Evolutionary conservation across 345 rosid genomes (phyloP).

Genomic region (Jatropha curcas): DNA sequence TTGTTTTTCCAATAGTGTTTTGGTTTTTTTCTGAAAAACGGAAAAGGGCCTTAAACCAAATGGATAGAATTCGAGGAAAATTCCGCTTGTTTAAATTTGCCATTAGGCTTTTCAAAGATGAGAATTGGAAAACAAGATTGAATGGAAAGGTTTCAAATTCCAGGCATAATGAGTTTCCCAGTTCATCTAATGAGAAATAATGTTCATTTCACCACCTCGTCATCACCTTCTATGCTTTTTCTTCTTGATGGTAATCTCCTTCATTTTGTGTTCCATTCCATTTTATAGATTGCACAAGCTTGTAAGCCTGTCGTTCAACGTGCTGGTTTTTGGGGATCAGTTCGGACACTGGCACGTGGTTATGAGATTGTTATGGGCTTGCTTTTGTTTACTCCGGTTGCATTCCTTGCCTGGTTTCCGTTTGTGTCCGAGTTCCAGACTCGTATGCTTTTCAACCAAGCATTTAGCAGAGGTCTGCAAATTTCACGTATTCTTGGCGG

Average conservation of each 20-base stretch:
- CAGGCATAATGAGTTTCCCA: no score
- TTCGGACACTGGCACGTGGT: slow-evolving; percentile 89
- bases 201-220: not conserved
- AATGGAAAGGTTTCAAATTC: no score
- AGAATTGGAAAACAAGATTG: no score
- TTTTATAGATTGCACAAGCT: slow-evolving; percentile 87
- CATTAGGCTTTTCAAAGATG: no score
- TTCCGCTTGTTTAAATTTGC: no score
- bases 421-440: slow-evolving; percentile 98
- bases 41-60: no score
- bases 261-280: not conserved
- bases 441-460: slow-evolving; percentile 99
- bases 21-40: no score
- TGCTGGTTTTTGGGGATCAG: slow-evolving; percentile 92
- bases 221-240: not conserved
- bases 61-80: no score
- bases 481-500: slow-evolving; percentile 99
- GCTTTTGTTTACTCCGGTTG: slow-evolving; percentile 93
- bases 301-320: slow-evolving; percentile 67
- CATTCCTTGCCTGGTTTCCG: slow-evolving; percentile 98
- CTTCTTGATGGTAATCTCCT: not conserved
- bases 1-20: no score
- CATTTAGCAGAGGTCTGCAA: slow-evolving; percentile 98
- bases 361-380: slow-evolving; percentile 93
- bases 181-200: not conserved